Evolutionary conservation across 139 green algal species (phyloP).

Genomic region (Nannochloris sp.): DNA sequence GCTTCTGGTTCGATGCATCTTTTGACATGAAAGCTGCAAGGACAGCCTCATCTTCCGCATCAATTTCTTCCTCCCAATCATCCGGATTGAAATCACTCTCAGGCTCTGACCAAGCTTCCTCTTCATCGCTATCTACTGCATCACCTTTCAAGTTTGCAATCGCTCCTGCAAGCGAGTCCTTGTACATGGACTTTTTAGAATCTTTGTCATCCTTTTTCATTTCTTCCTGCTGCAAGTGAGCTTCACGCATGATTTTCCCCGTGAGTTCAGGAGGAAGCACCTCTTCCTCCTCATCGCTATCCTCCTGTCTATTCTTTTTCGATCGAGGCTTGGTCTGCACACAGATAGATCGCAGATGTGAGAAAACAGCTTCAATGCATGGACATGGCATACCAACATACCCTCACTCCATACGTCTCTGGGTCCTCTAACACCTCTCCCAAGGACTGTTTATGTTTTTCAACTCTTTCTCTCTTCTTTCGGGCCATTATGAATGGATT

Average conservation of each 20-base stretch:
- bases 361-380: neutral
- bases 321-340: conserved; percentile 42
- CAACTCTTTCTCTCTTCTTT: conserved; percentile 16
- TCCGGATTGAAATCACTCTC: conserved; percentile 19
- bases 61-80: conserved; percentile 26
- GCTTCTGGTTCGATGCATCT: conserved; percentile 22
- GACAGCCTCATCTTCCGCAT: conserved; percentile 67
- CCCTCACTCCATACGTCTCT: conserved; percentile 50
- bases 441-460: conserved; percentile 48
- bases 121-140: conserved; percentile 8
- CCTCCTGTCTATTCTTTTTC: conserved; percentile 29
- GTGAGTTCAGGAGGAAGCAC: conserved; percentile 45
- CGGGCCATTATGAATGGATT: conserved; percentile 11
- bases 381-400: conserved; percentile 16
- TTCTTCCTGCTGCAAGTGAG: conserved; percentile 75
- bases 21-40: conserved; percentile 69
- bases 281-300: conserved; percentile 19
- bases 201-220: conserved; percentile 40
- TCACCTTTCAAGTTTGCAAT: neutral
- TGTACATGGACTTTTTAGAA: conserved; percentile 9
- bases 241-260: conserved; percentile 65
- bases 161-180: conserved; percentile 3
- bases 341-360: neutral
- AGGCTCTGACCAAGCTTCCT: conserved; percentile 11
- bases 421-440: conserved; percentile 58